Conservation (phyloP, 2,329 filamentous ascomycete genomes). For the Teratosphaeria gauchensis region DNA sequence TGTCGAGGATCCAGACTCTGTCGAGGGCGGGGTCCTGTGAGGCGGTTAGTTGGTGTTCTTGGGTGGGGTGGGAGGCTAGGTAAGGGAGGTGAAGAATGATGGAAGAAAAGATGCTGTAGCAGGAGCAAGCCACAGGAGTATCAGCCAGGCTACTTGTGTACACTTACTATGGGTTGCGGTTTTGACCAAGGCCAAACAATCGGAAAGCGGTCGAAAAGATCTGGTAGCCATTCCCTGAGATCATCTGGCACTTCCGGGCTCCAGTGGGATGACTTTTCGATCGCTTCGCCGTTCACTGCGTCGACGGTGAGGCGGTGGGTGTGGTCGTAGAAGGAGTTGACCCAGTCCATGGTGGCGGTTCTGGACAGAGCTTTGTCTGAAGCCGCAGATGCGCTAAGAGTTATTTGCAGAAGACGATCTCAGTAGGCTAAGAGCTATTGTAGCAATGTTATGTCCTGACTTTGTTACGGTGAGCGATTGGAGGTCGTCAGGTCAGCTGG, state of each 20-base stretch:
- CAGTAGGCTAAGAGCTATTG: no score
- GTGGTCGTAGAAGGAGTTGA: conserved; percentile 9
- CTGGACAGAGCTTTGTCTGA: not conserved
- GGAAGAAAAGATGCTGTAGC: no score
- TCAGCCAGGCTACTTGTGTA: not conserved
- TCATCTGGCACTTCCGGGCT: conserved; percentile 25
- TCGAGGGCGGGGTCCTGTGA: conserved; percentile 46
- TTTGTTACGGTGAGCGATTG: not conserved
- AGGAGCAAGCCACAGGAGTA: no score
- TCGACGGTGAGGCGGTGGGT: conserved; percentile 20
- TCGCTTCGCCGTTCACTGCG: conserved; percentile 14
- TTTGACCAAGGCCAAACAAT: conserved; percentile 40
- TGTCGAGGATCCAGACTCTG: conserved; percentile 82
- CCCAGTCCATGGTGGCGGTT: conserved; percentile 11
- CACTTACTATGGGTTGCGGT: conserved; percentile 17
- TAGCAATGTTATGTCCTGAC: not conserved
- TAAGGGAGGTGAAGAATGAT: no score
- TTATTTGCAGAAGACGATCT: no score
- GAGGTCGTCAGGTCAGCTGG: no score
- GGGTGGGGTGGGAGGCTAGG: no score
- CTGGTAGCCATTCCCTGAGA: conserved; percentile 22
- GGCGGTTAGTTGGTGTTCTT: not conserved
- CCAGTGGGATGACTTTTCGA: conserved; percentile 20
- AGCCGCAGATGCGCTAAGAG: no score
- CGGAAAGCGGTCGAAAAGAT: conserved; percentile 36